Evolutionary conservation across 257 asterid species (phyloP).

Genomic region (Solanum corneliomulleri): DNA sequence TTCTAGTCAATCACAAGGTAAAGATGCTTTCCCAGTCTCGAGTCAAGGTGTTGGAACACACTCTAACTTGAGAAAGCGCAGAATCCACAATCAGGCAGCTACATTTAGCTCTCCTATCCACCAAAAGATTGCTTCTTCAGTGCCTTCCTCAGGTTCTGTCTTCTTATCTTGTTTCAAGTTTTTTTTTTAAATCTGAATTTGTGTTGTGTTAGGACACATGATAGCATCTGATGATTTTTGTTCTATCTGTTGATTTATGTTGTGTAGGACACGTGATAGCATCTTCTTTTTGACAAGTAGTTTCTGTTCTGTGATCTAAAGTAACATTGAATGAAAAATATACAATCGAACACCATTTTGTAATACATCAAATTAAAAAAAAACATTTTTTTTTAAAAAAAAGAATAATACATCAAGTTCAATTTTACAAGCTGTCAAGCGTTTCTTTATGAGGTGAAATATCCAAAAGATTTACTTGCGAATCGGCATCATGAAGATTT

Average conservation of each 20-base stretch:
- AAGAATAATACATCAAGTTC: background rate
- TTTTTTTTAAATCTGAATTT: background rate
- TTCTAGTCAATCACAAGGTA: slow-evolving; percentile 22
- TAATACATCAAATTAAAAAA: background rate
- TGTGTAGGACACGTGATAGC: background rate
- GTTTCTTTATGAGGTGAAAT: background rate
- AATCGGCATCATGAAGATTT: background rate
- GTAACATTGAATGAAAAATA: background rate
- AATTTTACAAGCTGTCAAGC: background rate
- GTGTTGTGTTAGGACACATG: background rate
- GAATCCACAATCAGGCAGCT: slow-evolving; percentile 8
- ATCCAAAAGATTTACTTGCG: background rate
- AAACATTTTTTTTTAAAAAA: too few species aligned
- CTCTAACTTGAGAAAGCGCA: slow-evolving; percentile 76
- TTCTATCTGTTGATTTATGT: background rate
- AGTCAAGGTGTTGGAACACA: slow-evolving; percentile 7
- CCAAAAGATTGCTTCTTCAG: slow-evolving; percentile 10
- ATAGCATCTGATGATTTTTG: background rate
- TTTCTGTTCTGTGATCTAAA: background rate
- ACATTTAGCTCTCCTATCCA: slow-evolving; percentile 8
- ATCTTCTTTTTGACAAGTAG: background rate
- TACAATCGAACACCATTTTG: background rate
- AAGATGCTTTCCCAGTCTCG: slow-evolving; percentile 15
- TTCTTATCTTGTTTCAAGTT: slow-evolving; percentile 5
- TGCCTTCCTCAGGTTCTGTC: slow-evolving; percentile 44